phyloP scores from a whole-genome alignment of 73 alveolate species.

The Tetrahymena malaccensis region DNA sequence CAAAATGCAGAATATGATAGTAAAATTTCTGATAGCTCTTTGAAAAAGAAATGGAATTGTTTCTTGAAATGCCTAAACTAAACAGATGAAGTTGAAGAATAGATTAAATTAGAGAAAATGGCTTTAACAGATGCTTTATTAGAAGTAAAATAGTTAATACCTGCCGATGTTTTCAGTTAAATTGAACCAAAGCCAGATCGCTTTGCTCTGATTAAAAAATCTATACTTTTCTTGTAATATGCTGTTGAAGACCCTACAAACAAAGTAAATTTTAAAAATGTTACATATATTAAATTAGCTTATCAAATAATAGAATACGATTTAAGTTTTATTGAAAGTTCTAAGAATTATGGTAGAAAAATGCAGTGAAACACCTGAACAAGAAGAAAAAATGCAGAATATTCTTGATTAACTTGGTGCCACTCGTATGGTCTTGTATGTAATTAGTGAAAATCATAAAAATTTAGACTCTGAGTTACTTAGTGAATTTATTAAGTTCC shows the following conservation, averaged over 20 bases:
- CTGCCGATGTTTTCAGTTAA: background rate
- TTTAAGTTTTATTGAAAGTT: constrained; percentile 11
- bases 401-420: constrained; percentile 39
- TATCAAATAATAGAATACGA: constrained; percentile 17
- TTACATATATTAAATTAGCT: background rate
- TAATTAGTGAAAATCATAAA: constrained; percentile 27
- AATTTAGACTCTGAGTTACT: constrained; percentile 31
- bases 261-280: constrained; percentile 6
- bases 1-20: background rate
- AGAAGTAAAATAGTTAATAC: constrained; percentile 1
- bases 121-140: constrained; percentile 14
- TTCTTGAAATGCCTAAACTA: background rate
- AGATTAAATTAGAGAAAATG: background rate
- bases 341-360: background rate
- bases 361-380: constrained; percentile 5
- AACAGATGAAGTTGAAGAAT: background rate
- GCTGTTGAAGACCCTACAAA: background rate
- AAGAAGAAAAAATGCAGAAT: constrained; percentile 31
- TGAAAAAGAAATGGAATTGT: constrained; percentile 14
- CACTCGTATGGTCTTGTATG: constrained; percentile 31
- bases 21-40: background rate
- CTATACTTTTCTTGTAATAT: constrained; percentile 21
- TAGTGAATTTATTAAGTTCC: constrained; percentile 20
- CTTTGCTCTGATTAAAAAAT: background rate
- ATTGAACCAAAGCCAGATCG: constrained; percentile 7